A percentile compares a stretch with the other conserved stretches of the same genome.
Evolutionary conservation across 495 filamentous ascomycete genomes (phyloP).

Genomic region (Penicilliopsis zonata): DNA sequence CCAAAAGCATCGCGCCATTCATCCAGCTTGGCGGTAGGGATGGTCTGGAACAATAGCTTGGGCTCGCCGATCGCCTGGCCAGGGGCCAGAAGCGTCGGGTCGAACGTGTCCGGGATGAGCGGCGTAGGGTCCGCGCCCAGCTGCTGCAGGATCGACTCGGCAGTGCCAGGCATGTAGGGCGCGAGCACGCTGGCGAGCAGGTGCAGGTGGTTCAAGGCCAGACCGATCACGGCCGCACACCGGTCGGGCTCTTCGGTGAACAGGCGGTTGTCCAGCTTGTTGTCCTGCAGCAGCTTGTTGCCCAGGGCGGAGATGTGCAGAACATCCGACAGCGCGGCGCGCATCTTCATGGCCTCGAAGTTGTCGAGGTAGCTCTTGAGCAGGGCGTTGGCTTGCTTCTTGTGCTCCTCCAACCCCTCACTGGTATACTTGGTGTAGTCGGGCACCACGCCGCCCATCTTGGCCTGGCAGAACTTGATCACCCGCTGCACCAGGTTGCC

Average conservation of each 20-base stretch:
- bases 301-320: constrained; percentile 26
- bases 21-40: constrained; percentile 4
- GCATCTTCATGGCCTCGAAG: constrained; percentile 27
- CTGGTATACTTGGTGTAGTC: constrained; percentile 1
- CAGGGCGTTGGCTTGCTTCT: constrained; percentile 19
- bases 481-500: constrained; percentile 9
- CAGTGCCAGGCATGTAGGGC: constrained; percentile 8
- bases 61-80: constrained; percentile 8
- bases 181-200: constrained; percentile 5
- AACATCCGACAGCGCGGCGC: constrained; percentile 19
- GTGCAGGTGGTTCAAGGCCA: constrained; percentile 10
- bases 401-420: constrained; percentile 13
- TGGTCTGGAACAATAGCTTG: constrained; percentile 4
- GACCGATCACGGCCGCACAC: constrained; percentile 30
- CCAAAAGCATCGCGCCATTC: constrained; percentile 10
- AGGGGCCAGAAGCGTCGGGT: constrained; percentile 1
- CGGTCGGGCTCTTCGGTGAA: constrained; percentile 23
- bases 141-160: constrained; percentile 7
- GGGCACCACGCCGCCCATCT: constrained; percentile 3
- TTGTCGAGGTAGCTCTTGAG: constrained; percentile 19
- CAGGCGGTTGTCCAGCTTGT: constrained; percentile 30
- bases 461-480: constrained; percentile 6
- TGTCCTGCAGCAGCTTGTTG: constrained; percentile 33
- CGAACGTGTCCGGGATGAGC: constrained; percentile 5
- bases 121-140: constrained; percentile 3